Base-by-base conservation (phyloP, 2,329 filamentous ascomycete species). In the Domatiomyces catenatus region DNA sequence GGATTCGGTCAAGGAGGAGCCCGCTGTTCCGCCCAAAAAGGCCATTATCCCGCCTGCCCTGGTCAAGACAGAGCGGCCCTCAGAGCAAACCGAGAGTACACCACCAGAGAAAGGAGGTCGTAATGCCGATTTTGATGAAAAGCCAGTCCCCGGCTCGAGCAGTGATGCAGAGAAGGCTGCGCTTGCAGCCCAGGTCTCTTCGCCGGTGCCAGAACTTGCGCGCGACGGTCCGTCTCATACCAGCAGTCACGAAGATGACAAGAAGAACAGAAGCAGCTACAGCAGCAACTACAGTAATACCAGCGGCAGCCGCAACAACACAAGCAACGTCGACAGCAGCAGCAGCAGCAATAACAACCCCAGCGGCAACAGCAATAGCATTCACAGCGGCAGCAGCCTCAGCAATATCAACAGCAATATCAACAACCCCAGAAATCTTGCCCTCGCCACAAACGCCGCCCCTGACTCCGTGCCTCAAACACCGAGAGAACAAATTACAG, bases 11-110 rank as follows among this genome's bases (percentile, higher is more conserved):
- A 59, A 59, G 32, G 53, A 54, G 15, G 59, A 60, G 46, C 55
- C 56, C 36, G 55, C 54, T 7, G 53, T 60, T 22, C 55, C 59
- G 8, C 52, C 58, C 3, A 61, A 61, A 49, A 59, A 60, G 48
- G 55, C 55, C 19, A 57, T 53, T 28, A 55, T 60, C n/a, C 54
- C 56, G 22, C 49, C 58, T 8, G 47, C 51, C 4, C 56, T 56
- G 51, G 56, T 54, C 44, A 49, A 55, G 5, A 50, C 51, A 19
- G 46, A 47, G 20, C 46, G 53, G 24, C 47, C 56, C n/a, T 52
- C 54, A 44, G 58, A 60, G 22, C 51, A 52, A 15, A 53, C 45
- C 12, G 50, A 54, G 50, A 45, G 54, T n/a, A 49, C 48, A n/a
- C 52, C 52, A 43, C 52, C 50, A 32, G 57, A 59, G 47, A 56